phyloP scores from a whole-genome alignment of 2,329 filamentous ascomycete species.

The Fusarium sp. region DNA sequence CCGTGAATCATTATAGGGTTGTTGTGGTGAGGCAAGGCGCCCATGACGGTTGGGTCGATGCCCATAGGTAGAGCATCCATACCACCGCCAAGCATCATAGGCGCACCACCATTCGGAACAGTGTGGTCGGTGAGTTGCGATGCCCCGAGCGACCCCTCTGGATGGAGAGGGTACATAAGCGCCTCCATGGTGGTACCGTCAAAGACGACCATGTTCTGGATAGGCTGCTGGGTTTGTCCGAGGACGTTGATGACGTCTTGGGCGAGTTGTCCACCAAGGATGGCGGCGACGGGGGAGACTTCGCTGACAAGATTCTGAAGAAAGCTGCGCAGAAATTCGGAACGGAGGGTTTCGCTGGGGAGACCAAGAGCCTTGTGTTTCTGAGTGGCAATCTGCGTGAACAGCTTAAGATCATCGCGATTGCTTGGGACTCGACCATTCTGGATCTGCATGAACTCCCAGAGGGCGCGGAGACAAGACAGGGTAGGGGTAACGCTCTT shows the following conservation, averaged over 20 bases:
- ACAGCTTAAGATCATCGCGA: slow-evolving; percentile 75
- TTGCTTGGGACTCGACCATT: slow-evolving; percentile 65
- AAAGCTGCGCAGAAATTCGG: slow-evolving; percentile 84
- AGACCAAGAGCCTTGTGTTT: slow-evolving; percentile 81
- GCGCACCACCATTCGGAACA: slow-evolving; percentile 38
- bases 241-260: slow-evolving; percentile 98
- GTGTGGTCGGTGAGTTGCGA: slow-evolving; percentile 54
- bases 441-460: slow-evolving; percentile 76
- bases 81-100: slow-evolving; percentile 39
- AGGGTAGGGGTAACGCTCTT: slow-evolving; percentile 85
- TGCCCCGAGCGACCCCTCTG: slow-evolving; percentile 67
- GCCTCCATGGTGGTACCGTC: slow-evolving; percentile 85
- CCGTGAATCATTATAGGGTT: slow-evolving; percentile 40
- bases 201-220: slow-evolving; percentile 94
- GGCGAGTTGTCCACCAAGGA: slow-evolving; percentile 88
- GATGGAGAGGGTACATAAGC: slow-evolving; percentile 84
- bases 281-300: slow-evolving; percentile 86
- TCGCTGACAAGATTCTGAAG: slow-evolving; percentile 87
- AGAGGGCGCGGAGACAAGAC: slow-evolving; percentile 87
- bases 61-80: slow-evolving; percentile 41
- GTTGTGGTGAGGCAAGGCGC: slow-evolving; percentile 40
- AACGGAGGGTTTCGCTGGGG: slow-evolving; percentile 72
- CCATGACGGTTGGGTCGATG: slow-evolving; percentile 39
- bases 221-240: slow-evolving; percentile 88
- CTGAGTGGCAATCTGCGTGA: slow-evolving; percentile 80